Evolutionary conservation across 805 yeast genomes (phyloP), one percentile per base, ranked within the genome.

Genomic region (Pichia phayaonensis): DNA sequence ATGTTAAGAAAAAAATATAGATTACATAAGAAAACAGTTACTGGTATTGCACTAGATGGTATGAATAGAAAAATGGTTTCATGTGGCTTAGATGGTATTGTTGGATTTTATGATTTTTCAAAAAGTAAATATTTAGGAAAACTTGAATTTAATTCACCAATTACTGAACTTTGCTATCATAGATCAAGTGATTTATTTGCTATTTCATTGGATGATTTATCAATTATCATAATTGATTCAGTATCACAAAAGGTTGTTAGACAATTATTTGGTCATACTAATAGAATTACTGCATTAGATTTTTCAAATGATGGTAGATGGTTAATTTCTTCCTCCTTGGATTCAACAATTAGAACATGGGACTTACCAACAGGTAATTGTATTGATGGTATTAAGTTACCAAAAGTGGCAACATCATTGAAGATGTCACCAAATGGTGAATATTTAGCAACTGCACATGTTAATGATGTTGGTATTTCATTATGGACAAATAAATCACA

Each of bases 311-410:
- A 90, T 65, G 98, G 97, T 36, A 81, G 97, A 65, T 94, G 98
- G 97, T 71, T 94, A 36, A 82, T 94, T 10, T 81, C 94, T 23
- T 82, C 87, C 1, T 77, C 90, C 0, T 72, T 90, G 53, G 99
- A 94, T 64, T 76, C 87, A 2, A 90, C 98, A 0, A 73, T 94
- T 45, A 79, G 99, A 61, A 89, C 97, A 0, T 94, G 98, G 98
- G 98, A 94, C 66, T 76, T 94, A 53, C 98, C 98, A 41, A 86
- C 97, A 1, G 98, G 99, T 45, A 88, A 90, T 1, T 92, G 98
- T 67, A 89, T 94, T 51, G 99, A 94, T 70, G 97, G 97, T 55
- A 82, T 92, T 18, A 70, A 72, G 48, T 75, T 94, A 24, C 81
- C 84, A 1, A 80, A 75, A 58, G 90, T 90, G n/a, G 95, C 85